Evolutionary conservation across 192 early-diverging fungal species (phyloP).

Genomic region (Chytriomyces sp.): DNA sequence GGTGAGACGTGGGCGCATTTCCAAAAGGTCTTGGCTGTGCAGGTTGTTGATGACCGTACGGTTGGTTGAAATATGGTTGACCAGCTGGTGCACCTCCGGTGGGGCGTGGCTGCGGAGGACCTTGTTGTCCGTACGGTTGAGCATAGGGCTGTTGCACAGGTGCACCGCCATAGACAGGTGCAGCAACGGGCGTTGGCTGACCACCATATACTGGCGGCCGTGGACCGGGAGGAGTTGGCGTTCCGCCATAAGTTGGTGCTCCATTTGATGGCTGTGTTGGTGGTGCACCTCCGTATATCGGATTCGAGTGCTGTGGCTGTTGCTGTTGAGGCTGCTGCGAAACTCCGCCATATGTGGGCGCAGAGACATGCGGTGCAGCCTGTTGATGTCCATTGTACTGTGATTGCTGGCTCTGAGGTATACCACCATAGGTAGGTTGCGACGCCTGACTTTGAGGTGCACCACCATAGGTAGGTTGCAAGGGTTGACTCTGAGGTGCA

Average conservation of each 20-base stretch:
- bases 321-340: background rate
- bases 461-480: background rate
- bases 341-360: no score
- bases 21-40: conserved; percentile 15
- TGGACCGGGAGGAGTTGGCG: background rate
- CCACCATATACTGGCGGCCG: background rate
- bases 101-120: conserved; percentile 14
- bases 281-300: background rate
- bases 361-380: no score
- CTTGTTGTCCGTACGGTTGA: conserved; percentile 25
- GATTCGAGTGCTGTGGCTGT: background rate
- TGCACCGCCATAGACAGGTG: conserved; percentile 4
- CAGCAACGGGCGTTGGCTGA: background rate
- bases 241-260: conserved; percentile 9
- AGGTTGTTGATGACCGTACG: conserved; percentile 13
- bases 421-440: no score
- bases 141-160: conserved; percentile 6
- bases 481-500: conserved; percentile 25
- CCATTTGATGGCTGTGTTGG: background rate
- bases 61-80: background rate
- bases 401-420: no score
- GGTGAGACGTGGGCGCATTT: conserved; percentile 8
- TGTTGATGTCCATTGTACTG: no score
- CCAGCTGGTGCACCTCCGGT: conserved; percentile 14
- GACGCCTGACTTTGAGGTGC: no score